phyloP scores from a whole-genome alignment of 768 basidiomycete species.

The Leccinum boreale region DNA sequence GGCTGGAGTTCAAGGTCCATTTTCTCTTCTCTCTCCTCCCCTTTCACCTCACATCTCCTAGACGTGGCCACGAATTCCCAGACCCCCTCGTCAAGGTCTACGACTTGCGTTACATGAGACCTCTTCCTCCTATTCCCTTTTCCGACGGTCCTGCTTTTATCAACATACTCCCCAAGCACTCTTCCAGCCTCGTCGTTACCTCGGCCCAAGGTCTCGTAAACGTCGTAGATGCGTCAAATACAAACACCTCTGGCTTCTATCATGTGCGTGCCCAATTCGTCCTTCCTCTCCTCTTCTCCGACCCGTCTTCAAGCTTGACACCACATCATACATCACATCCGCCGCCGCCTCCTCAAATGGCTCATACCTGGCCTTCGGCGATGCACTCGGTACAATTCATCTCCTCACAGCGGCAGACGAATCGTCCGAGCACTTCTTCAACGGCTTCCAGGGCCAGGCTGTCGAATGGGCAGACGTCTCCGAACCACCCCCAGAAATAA shows the following conservation, averaged over 20 bases:
- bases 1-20: conserved; percentile 80
- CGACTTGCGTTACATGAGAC: conserved; percentile 79
- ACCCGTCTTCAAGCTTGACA: conserved; percentile 49
- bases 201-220: conserved; percentile 84
- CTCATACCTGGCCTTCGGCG: conserved; percentile 91
- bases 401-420: conserved; percentile 73
- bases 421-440: conserved; percentile 62
- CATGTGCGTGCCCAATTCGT: conserved; percentile 48
- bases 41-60: conserved; percentile 31
- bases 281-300: background rate
- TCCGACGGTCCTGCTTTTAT: conserved; percentile 85
- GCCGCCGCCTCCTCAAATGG: conserved; percentile 82
- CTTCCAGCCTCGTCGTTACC: conserved; percentile 69
- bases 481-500: conserved; percentile 62
- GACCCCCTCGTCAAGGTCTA: conserved; percentile 93
- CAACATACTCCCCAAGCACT: conserved; percentile 70
- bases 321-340: conserved; percentile 74
- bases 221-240: conserved; percentile 75
- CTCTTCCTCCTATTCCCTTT: conserved; percentile 85
- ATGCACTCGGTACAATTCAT: conserved; percentile 81
- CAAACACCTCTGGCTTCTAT: conserved; percentile 69
- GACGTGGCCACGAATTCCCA: conserved; percentile 82
- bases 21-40: background rate
- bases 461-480: conserved; percentile 81
- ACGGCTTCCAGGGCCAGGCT: conserved; percentile 85